Evolutionary conservation across 2,329 filamentous ascomycete genomes (phyloP).

Genomic region (Berkeleyomyces rouxiae): DNA sequence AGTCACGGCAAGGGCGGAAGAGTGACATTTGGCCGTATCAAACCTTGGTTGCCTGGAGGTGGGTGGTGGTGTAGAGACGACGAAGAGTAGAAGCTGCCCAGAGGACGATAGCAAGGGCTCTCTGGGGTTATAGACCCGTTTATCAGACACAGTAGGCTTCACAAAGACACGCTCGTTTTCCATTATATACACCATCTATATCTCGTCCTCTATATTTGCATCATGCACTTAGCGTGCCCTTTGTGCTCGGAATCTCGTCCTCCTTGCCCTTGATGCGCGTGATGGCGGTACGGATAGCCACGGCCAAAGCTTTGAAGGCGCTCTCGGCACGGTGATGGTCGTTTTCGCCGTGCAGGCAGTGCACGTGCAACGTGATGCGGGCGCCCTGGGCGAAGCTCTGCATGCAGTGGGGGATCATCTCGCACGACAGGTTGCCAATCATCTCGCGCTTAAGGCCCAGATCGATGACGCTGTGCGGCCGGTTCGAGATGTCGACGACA

Average conservation of each 20-base stretch:
- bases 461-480: constrained; percentile 70
- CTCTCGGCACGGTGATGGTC: constrained; percentile 94
- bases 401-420: constrained; percentile 95
- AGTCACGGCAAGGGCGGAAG: background rate
- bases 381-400: constrained; percentile 87
- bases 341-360: constrained; percentile 78
- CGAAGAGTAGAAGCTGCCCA: background rate
- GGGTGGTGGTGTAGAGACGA: background rate
- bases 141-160: background rate
- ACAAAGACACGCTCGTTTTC: background rate
- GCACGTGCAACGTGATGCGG: constrained; percentile 84
- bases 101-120: background rate
- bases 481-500: constrained; percentile 87
- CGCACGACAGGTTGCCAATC: constrained; percentile 79
- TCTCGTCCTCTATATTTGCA: background rate
- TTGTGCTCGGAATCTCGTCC: constrained; percentile 89
- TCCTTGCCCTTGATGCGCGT: constrained; percentile 60
- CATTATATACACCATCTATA: background rate
- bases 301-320: constrained; percentile 89
- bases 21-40: background rate
- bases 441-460: constrained; percentile 78
- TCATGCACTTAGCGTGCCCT: constrained; percentile 63
- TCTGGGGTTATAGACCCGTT: background rate
- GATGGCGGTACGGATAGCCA: constrained; percentile 67
- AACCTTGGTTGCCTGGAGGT: background rate